Percentiles rank a stretch among this genome's conserved stretches.
Evolutionary conservation across 2,329 filamentous ascomycete species (phyloP).

Genomic region (Rhinocladiella mackenziei): DNA sequence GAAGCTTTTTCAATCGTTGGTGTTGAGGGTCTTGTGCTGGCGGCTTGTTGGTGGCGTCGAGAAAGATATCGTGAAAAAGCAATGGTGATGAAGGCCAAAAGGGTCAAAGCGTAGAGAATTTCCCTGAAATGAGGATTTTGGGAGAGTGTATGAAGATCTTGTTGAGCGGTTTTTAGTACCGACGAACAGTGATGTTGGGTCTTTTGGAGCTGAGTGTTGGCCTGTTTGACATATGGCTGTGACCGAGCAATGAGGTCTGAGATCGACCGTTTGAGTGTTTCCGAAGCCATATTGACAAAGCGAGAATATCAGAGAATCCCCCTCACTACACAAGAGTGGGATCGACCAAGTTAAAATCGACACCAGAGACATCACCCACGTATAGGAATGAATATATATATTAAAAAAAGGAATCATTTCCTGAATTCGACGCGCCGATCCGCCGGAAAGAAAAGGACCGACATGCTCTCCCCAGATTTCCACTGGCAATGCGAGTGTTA

Average conservation of each 20-base stretch:
- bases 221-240: conserved; percentile 21
- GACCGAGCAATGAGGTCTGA: conserved; percentile 18
- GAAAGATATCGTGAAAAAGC: conserved; percentile 15
- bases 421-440: conserved; percentile 12
- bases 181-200: conserved; percentile 20
- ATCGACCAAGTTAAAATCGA: too few species aligned
- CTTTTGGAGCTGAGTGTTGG: conserved; percentile 13
- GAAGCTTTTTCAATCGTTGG: conserved; percentile 24
- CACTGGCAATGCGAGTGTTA: background rate
- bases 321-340: too few species aligned
- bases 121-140: conserved; percentile 27
- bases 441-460: background rate
- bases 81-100: conserved; percentile 29
- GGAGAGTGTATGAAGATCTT: conserved; percentile 28
- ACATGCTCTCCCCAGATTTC: conserved; percentile 2
- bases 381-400: conserved; percentile 1
- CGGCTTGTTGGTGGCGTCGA: conserved; percentile 12
- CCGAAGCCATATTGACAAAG: conserved; percentile 12
- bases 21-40: conserved; percentile 11
- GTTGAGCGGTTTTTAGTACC: conserved; percentile 12
- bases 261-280: conserved; percentile 11
- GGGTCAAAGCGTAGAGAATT: conserved; percentile 33
- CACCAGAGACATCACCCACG: too few species aligned
- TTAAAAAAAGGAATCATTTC: conserved; percentile 6
- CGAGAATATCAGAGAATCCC: background rate